A percentile compares a stretch with the other conserved stretches of the same genome.
These are phyloP conservation scores for maize (Zea mays) DNA, from an alignment of 176 grass and related monocot species.

Conservation along the genomic window DNA sequence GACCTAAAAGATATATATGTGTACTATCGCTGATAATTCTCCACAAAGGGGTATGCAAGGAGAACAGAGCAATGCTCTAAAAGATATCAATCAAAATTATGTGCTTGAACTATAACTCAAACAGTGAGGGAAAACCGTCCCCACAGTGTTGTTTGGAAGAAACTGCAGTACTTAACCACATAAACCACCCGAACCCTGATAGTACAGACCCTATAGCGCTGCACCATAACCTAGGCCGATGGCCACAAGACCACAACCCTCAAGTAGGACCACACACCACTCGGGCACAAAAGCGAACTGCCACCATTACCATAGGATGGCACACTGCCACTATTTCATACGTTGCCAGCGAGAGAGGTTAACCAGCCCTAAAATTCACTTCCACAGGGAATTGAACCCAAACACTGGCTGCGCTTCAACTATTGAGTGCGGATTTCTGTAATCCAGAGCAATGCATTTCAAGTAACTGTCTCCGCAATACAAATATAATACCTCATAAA, in stretches of 20 bases:
- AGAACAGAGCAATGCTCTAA: background rate
- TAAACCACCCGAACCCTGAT: background rate
- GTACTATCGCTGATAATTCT: background rate
- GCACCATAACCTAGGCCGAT: background rate
- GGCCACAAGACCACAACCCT: background rate
- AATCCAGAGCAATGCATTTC: background rate
- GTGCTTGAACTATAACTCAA: background rate
- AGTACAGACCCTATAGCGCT: background rate
- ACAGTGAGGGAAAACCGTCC: background rate
- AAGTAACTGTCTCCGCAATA: background rate
- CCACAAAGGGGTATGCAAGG: background rate
- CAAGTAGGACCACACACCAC: background rate
- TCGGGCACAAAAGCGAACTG: background rate
- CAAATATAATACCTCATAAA: background rate
- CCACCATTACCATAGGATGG: background rate
- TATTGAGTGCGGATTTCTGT: background rate
- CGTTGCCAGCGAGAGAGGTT: background rate
- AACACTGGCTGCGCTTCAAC: background rate
- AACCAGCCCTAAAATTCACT: background rate
- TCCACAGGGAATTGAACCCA: background rate
- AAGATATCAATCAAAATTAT: slow-evolving; percentile 24
- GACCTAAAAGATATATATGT: background rate
- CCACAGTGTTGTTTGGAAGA: background rate
- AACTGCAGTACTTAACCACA: background rate
- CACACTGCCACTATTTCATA: background rate